Evolutionary conservation across 2,329 filamentous ascomycete species (phyloP).

Genomic region (Chrysosporium queenslandicum): DNA sequence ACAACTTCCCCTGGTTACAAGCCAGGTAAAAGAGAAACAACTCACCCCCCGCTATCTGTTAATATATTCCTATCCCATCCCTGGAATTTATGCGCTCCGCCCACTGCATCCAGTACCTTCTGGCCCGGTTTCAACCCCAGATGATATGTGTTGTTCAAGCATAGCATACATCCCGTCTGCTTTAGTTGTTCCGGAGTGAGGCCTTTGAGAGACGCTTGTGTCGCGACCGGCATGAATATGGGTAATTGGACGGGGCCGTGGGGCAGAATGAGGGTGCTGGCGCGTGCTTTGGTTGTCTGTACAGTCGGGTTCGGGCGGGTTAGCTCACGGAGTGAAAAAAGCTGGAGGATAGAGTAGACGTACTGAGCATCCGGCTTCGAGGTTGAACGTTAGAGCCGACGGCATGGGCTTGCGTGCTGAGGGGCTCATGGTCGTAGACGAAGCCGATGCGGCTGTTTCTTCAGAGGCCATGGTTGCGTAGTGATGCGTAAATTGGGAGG

Average conservation of each 20-base stretch:
- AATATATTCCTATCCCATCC: conserved; percentile 93
- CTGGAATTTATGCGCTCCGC: conserved; percentile 88
- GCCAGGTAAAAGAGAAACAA: conserved; percentile 9
- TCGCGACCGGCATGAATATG: conserved; percentile 97
- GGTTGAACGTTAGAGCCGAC: conserved; percentile 66
- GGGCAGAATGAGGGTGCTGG: conserved; percentile 74
- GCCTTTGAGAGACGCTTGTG: conserved; percentile 90
- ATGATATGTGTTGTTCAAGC: conserved; percentile 97
- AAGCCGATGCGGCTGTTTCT: not conserved
- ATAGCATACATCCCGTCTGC: conserved; percentile 77
- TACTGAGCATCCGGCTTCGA: conserved; percentile 71
- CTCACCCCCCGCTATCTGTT: conserved; percentile 53
- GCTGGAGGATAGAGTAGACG: conserved; percentile 24
- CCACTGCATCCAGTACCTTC: conserved; percentile 72
- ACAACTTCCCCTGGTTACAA: not conserved
- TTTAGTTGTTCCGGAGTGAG: conserved; percentile 87
- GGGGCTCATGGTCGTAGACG: conserved; percentile 45
- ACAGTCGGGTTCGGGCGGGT: not conserved
- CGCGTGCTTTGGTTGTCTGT: conserved; percentile 87
- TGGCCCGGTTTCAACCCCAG: conserved; percentile 91
- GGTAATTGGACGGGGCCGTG: conserved; percentile 86
- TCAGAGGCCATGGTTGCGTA: conserved; percentile 31
- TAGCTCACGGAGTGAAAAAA: conserved; percentile 8
- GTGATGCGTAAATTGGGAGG: conserved; percentile 57
- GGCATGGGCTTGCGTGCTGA: conserved; percentile 48